Base-by-base conservation (phyloP, 2,329 filamentous ascomycete genomes). In the Penicillium sp. region DNA sequence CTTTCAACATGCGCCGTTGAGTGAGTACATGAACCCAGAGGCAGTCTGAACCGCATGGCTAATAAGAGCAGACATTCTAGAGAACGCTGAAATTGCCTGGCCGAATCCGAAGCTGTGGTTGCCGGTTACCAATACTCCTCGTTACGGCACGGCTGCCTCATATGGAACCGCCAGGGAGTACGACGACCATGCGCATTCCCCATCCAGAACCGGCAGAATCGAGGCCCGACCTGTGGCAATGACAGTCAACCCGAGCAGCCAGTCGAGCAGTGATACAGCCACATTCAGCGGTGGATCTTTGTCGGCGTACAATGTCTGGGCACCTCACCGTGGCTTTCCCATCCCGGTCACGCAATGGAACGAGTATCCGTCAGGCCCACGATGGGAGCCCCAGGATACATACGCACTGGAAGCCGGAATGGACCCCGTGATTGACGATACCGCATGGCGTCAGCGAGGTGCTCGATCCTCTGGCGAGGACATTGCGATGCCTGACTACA, bases 1-100 rank as follows among this genome's bases (percentile, higher is more conserved):
- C 1, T 96, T 95, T 65, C 90, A 94, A 67, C 90, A 94, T 77
- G 91, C 89, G 32, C 91, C 91, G 1, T 75, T 89, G 51, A 82
- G 91, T 93, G 76, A 61, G 80, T 73, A 27, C 8, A 36, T n/a
- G 6, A 16, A 6, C 34, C 34, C 4, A 7, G 13, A 36, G 6
- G 2, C 11, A 27, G 24, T 27, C 5, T 27, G 4, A 6, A n/a
- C 13, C 13, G n/a, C 13, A 43, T 27, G 40, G 34, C 53, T 69
- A 22, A 70, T 48, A 14, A 43, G 31, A 6, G 14, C 61, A 91
- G 91, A 89, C 40, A 78, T 92, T 22, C 81, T 95, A 29, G 89
- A 94, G 71, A 80, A 77, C 56, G 86, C 85, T 2, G 83, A 82
- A 3, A 91, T 95, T 65, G 89, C 90, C 2, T 95, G 90, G 89